These are phyloP conservation scores for Aaosphaeria arxii DNA, from an alignment of 2,329 filamentous ascomycete species.

Conservation along the genomic window DNA sequence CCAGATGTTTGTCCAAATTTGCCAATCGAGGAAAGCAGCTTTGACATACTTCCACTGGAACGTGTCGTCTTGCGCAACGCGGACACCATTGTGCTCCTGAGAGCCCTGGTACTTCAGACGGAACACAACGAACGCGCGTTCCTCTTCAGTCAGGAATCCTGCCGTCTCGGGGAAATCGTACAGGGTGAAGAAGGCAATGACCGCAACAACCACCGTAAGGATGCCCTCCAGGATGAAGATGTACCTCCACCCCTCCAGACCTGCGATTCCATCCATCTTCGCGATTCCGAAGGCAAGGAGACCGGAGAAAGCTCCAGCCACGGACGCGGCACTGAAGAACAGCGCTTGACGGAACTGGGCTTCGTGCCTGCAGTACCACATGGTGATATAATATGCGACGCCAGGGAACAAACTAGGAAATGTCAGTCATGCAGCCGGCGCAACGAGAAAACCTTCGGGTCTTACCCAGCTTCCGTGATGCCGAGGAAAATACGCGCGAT, in stretches of 20 bases:
- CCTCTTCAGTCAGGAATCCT: slow-evolving; percentile 52
- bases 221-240: slow-evolving; percentile 38
- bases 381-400: slow-evolving; percentile 55
- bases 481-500: slow-evolving; percentile 47
- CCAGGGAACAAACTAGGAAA: slow-evolving; percentile 26
- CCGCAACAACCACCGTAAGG: slow-evolving; percentile 32
- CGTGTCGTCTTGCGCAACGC: slow-evolving; percentile 64
- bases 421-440: background rate
- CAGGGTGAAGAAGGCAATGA: slow-evolving; percentile 51
- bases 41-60: slow-evolving; percentile 62
- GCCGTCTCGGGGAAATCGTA: slow-evolving; percentile 63
- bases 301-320: slow-evolving; percentile 60
- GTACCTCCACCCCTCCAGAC: slow-evolving; percentile 28
- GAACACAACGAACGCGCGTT: slow-evolving; percentile 57
- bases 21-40: slow-evolving; percentile 46
- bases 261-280: slow-evolving; percentile 58
- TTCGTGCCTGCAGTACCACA: slow-evolving; percentile 63
- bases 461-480: slow-evolving; percentile 31
- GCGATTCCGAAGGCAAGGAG: slow-evolving; percentile 57
- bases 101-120: slow-evolving; percentile 52
- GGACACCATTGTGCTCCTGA: slow-evolving; percentile 57
- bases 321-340: slow-evolving; percentile 57
- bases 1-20: slow-evolving; percentile 51
- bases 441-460: too few relatives aligned
- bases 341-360: slow-evolving; percentile 56